phyloP scores from a whole-genome alignment of 1,284 basidiomycete genomes.

The Ustilago trichophora region DNA sequence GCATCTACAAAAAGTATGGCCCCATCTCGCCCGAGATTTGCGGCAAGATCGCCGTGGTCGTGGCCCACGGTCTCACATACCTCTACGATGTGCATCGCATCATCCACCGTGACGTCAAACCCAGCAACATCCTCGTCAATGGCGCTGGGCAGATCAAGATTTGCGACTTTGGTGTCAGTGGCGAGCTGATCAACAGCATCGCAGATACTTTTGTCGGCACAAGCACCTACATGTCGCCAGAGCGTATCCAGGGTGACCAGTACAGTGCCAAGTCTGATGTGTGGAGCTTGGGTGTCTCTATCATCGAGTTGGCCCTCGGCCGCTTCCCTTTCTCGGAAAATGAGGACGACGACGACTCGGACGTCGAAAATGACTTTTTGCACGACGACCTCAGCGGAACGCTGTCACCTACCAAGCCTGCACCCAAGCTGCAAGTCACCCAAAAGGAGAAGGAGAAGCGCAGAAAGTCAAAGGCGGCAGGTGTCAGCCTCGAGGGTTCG shows the following conservation, averaged over 20 bases:
- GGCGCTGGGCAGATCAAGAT: slow-evolving; percentile 95
- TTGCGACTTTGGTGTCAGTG: slow-evolving; percentile 98
- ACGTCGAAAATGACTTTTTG: slow-evolving; percentile 18
- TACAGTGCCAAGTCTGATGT: slow-evolving; percentile 98
- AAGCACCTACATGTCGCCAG: slow-evolving; percentile 98
- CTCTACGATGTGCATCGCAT: slow-evolving; percentile 99
- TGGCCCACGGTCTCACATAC: slow-evolving; percentile 93
- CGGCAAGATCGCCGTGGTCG: slow-evolving; percentile 86
- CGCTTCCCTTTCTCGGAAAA: slow-evolving; percentile 79
- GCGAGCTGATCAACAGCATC: slow-evolving; percentile 97
- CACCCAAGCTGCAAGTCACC: slow-evolving; percentile 13
- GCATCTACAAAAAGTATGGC: slow-evolving; percentile 92
- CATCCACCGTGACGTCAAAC: slow-evolving; percentile 99
- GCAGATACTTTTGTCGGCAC: slow-evolving; percentile 99
- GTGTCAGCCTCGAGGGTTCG: slow-evolving; percentile 86
- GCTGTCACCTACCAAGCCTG: slow-evolving; percentile 54
- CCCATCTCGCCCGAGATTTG: slow-evolving; percentile 89
- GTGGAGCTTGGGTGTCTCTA: slow-evolving; percentile 93
- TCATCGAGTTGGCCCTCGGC: slow-evolving; percentile 92
- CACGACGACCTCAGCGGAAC: slow-evolving; percentile 54
- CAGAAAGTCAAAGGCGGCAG: slow-evolving; percentile 70
- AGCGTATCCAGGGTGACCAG: slow-evolving; percentile 96
- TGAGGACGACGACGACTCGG: slow-evolving; percentile 31
- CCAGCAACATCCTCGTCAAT: slow-evolving; percentile 95
- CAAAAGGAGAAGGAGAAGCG: slow-evolving; percentile 61